Percentiles rank a stretch among this genome's conserved stretches.
Conservation (phyloP, 2,329 filamentous ascomycete species). For the Pseudomassariella vexata region DNA sequence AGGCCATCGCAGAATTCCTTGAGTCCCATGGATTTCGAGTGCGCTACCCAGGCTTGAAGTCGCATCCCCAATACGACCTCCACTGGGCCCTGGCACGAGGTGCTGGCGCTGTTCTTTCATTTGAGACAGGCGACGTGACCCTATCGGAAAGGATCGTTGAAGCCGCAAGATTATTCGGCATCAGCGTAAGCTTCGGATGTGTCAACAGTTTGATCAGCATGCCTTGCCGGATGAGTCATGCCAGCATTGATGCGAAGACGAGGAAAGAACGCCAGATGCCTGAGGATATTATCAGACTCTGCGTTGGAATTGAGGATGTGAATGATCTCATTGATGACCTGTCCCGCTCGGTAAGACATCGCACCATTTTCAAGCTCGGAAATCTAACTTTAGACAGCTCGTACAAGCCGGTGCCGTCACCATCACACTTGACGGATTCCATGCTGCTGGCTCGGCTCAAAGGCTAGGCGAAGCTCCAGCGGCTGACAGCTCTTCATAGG, state of each 20-base stretch:
- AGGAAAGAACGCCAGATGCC: slow-evolving; percentile 84
- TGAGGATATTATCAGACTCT: slow-evolving; percentile 92
- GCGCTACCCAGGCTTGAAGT: slow-evolving; percentile 88
- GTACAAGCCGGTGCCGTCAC: slow-evolving; percentile 92
- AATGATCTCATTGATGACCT: slow-evolving; percentile 92
- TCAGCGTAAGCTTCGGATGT: slow-evolving; percentile 95
- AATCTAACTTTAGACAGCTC: slow-evolving; percentile 47
- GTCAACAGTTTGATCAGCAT: slow-evolving; percentile 99
- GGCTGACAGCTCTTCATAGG: not conserved
- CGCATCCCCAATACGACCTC: slow-evolving; percentile 92
- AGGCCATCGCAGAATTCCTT: slow-evolving; percentile 86
- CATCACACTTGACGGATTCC: slow-evolving; percentile 77
- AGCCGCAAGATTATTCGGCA: slow-evolving; percentile 84
- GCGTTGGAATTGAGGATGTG: slow-evolving; percentile 91
- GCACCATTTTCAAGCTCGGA: not conserved
- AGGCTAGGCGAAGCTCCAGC: not conserved
- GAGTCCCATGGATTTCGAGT: slow-evolving; percentile 90
- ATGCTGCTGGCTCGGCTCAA: slow-evolving; percentile 39
- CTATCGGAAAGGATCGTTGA: slow-evolving; percentile 92
- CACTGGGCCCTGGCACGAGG: slow-evolving; percentile 95
- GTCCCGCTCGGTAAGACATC: slow-evolving; percentile 67
- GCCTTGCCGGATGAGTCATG: slow-evolving; percentile 99
- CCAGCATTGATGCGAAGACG: slow-evolving; percentile 94
- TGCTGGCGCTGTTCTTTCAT: slow-evolving; percentile 88
- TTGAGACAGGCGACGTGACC: slow-evolving; percentile 83